Conservation (phyloP, 345 rosid species). For the Populus nigra region DNA sequence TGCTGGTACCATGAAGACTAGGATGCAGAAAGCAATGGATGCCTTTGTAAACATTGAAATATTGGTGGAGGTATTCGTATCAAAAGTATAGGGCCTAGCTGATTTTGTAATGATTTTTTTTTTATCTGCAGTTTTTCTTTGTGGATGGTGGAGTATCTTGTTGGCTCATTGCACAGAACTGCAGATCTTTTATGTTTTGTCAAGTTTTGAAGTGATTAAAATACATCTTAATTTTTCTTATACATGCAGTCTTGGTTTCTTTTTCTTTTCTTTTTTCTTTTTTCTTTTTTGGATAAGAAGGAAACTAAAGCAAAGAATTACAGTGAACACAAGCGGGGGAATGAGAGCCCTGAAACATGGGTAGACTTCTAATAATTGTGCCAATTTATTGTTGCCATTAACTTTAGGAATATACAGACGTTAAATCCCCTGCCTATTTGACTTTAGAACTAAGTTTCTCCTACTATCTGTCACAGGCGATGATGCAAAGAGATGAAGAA, state of each 20-base stretch:
- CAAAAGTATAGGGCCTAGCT: not conserved
- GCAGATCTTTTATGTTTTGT: not conserved
- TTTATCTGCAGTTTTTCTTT: not conserved
- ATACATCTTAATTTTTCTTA: not conserved
- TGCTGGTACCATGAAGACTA: not conserved
- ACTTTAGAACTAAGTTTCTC: not conserved
- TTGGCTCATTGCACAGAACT: not conserved
- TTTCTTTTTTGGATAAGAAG: too few species aligned
- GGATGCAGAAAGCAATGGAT: not conserved
- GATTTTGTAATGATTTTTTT: not conserved
- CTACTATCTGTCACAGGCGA: conserved; percentile 27
- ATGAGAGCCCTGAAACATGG: not conserved
- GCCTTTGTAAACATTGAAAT: not conserved
- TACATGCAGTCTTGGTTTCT: not conserved
- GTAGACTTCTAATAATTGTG: not conserved
- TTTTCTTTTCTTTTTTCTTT: not conserved
- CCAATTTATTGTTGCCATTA: not conserved
- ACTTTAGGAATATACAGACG: not conserved
- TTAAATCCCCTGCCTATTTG: not conserved
- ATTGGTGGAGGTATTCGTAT: not conserved
- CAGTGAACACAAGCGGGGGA: too few species aligned
- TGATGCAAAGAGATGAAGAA: conserved; percentile 55
- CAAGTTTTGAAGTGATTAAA: not conserved
- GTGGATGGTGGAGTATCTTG: too few species aligned
- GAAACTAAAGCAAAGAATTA: too few species aligned